phyloP scores from a whole-genome alignment of 2,329 filamentous ascomycete genomes.

The Incumbomyces lentus region DNA sequence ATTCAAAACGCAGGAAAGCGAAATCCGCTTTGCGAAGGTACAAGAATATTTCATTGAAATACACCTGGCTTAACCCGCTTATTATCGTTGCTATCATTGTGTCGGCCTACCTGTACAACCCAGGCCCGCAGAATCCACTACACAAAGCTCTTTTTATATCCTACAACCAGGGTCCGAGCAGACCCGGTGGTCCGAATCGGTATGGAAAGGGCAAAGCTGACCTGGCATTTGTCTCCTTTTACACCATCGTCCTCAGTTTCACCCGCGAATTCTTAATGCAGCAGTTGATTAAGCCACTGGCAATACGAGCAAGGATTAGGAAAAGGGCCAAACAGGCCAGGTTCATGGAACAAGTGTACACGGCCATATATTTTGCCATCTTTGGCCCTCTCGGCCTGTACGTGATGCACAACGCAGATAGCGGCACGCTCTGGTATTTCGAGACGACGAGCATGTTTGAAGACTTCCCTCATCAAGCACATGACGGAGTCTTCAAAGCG shows the following conservation, averaged over 20 bases:
- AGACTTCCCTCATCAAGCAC: slow-evolving; percentile 65
- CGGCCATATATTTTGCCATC: slow-evolving; percentile 70
- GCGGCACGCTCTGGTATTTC: slow-evolving; percentile 65
- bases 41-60: slow-evolving; percentile 27
- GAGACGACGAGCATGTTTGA: slow-evolving; percentile 78
- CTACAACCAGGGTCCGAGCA: slow-evolving; percentile 54
- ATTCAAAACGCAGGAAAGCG: slow-evolving; percentile 34
- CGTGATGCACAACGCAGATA: slow-evolving; percentile 68
- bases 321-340: slow-evolving; percentile 64
- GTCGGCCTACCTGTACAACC: slow-evolving; percentile 58
- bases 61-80: slow-evolving; percentile 56
- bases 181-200: slow-evolving; percentile 40
- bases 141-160: slow-evolving; percentile 73
- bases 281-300: slow-evolving; percentile 63
- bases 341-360: slow-evolving; percentile 89
- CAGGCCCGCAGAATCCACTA: slow-evolving; percentile 61
- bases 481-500: slow-evolving; percentile 70
- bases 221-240: slow-evolving; percentile 71
- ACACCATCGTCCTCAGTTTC: slow-evolving; percentile 73
- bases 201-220: slow-evolving; percentile 77
- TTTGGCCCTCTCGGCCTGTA: slow-evolving; percentile 71
- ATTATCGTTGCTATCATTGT: slow-evolving; percentile 52
- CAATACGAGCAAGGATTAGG: slow-evolving; percentile 53
- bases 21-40: slow-evolving; percentile 35
- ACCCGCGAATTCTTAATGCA: slow-evolving; percentile 90